Percentiles rank a stretch among this genome's conserved stretches.
phyloP scores from a whole-genome alignment of 2,329 filamentous ascomycete genomes.

The Helotiales sp. region DNA sequence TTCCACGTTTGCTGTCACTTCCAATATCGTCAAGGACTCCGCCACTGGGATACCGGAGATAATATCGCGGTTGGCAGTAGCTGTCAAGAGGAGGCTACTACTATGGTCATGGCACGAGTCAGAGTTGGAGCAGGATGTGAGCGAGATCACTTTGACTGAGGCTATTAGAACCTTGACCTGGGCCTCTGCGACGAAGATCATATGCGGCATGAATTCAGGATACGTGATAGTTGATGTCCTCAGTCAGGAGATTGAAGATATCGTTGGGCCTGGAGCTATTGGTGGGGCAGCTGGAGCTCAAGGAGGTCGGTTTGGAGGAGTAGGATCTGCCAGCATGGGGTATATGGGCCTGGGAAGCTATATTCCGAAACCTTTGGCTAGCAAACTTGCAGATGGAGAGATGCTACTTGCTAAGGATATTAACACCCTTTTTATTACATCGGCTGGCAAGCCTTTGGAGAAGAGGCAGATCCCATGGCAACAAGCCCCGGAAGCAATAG shows the following conservation, averaged over 20 bases:
- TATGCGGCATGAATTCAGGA: conserved; percentile 87
- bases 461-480: conserved; percentile 92
- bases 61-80: conserved; percentile 86
- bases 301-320: conserved; percentile 72
- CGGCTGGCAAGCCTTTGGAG: conserved; percentile 76
- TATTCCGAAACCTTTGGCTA: conserved; percentile 85
- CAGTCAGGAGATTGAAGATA: conserved; percentile 71
- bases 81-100: conserved; percentile 85
- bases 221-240: conserved; percentile 88
- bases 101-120: conserved; percentile 97
- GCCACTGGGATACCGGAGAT: conserved; percentile 88
- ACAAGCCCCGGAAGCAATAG: conserved; percentile 82
- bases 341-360: conserved; percentile 94
- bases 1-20: conserved; percentile 86
- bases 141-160: conserved; percentile 78
- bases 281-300: conserved; percentile 57
- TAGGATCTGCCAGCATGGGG: conserved; percentile 85
- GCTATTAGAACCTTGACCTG: conserved; percentile 87
- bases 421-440: conserved; percentile 88
- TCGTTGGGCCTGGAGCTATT: conserved; percentile 73
- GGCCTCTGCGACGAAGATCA: conserved; percentile 82
- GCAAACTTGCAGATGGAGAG: conserved; percentile 78
- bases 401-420: conserved; percentile 96
- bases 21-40: conserved; percentile 89
- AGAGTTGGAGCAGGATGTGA: conserved; percentile 73